Conservation (phyloP, 1,139 yeast genomes). For the Candida labiduridarum region DNA sequence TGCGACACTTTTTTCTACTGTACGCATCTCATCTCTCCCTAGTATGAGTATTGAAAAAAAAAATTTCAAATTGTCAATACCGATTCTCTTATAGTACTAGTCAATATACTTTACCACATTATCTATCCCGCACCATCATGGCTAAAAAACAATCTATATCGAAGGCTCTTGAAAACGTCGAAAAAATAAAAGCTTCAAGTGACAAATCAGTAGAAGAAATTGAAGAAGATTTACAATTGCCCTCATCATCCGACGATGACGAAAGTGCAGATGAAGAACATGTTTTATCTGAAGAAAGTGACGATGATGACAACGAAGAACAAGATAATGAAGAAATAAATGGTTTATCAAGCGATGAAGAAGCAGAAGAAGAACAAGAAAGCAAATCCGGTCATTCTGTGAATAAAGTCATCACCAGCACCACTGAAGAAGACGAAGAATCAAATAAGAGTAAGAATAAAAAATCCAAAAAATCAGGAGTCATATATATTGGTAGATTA, state of each 20-base stretch:
- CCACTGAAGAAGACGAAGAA: slow-evolving; percentile 13
- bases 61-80: neutral
- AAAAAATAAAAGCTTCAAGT: slow-evolving; percentile 6
- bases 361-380: slow-evolving; percentile 22
- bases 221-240: slow-evolving; percentile 35
- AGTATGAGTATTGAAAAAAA: neutral
- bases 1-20: no score
- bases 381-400: slow-evolving; percentile 27
- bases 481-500: slow-evolving; percentile 85
- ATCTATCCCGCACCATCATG: neutral
- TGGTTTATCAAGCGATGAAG: slow-evolving; percentile 25
- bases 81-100: neutral
- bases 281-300: slow-evolving; percentile 23
- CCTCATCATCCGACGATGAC: slow-evolving; percentile 31
- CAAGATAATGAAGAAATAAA: slow-evolving; percentile 24
- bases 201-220: slow-evolving; percentile 27
- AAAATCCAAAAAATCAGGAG: slow-evolving; percentile 49
- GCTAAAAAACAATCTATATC: slow-evolving; percentile 5
- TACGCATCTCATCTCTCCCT: no score
- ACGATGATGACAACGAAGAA: slow-evolving; percentile 14
- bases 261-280: slow-evolving; percentile 25
- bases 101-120: neutral
- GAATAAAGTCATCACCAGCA: slow-evolving; percentile 29
- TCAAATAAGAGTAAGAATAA: slow-evolving; percentile 20
- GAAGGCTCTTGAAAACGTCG: slow-evolving; percentile 1